Evolutionary conservation across 192 early-diverging fungal species (phyloP).

Genomic region (Phycomyces nitens): DNA sequence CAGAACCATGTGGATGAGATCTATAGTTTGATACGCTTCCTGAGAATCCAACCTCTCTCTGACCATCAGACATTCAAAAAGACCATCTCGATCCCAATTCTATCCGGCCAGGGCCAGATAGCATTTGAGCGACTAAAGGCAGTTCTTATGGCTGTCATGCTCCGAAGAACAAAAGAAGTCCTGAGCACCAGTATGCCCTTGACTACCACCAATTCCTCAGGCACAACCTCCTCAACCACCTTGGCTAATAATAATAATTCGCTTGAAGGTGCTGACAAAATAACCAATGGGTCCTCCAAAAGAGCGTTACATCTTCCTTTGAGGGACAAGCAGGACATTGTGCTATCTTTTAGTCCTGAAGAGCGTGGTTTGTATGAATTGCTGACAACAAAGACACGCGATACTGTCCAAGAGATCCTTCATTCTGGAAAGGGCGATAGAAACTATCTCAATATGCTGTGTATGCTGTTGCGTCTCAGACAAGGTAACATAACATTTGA

Average conservation of each 20-base stretch:
- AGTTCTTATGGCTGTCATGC: conserved; percentile 53
- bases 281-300: not conserved
- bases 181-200: no score
- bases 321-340: conserved; percentile 42
- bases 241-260: no score
- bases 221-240: no score
- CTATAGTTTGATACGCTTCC: conserved; percentile 65
- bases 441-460: conserved; percentile 38
- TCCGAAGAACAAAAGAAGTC: conserved; percentile 70
- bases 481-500: conserved; percentile 26
- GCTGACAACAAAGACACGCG: conserved; percentile 37
- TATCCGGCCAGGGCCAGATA: conserved; percentile 24
- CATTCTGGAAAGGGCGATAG: conserved; percentile 26
- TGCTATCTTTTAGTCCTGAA: conserved; percentile 41
- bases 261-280: not conserved
- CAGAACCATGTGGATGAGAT: conserved; percentile 71
- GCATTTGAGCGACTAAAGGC: conserved; percentile 56
- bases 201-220: no score
- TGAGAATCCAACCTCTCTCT: conserved; percentile 56
- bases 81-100: conserved; percentile 46
- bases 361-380: conserved; percentile 62
- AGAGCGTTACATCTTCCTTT: conserved; percentile 28
- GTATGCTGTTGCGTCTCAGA: conserved; percentile 35
- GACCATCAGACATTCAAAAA: conserved; percentile 46
- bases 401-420: conserved; percentile 23